Evolutionary conservation across 352 stramenopile genomes (phyloP), one percentile per base, ranked within the genome.

Genomic region (Phytophthora nicotianae): DNA sequence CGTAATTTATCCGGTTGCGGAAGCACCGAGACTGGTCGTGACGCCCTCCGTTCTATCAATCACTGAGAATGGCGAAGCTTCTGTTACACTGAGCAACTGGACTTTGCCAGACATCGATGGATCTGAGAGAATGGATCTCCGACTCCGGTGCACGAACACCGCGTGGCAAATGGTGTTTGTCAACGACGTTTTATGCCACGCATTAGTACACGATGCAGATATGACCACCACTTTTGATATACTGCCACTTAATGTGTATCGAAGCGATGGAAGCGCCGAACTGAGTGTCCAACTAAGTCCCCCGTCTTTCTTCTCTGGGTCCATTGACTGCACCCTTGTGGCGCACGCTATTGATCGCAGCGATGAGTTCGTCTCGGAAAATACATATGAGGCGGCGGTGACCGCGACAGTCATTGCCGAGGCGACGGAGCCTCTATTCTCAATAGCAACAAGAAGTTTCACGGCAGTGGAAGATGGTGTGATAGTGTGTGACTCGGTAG

Each of bases 241-340:
- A 16, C 38, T 58, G 3, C 47, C 40, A 9, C 48, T 60, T 35
- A 54, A 5, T 2, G 33, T 59, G 0, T 69, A 66, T 23, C 23
- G 41, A 14, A 27, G 26, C 19, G 50, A 57, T 1, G 35, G 16
- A 21, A 17, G 46, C 10, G 2, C 29, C 9, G 60, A 67, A 32
- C 23, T 67, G 11, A 67, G 19, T 13, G 37, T 79, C 3, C 56
- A 60, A 24, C 46, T 81, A 21, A 52, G 5, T 11, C 65, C 72
- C n/a, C 50, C 41, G 13, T 5, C 21, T 19, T 77, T 68, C 29
- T 77, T 75, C 26, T 77, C 72, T 3, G 72, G 72, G 26, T 49
- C 40, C 1, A 71, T 81, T 26, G 32, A 51, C 5, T 81, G 72
- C 58, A 56, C 2, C 13, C 7, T 80, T 1, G 42, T 64, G 9